phyloP scores from a whole-genome alignment of 805 yeast species.

The Candida maris region DNA sequence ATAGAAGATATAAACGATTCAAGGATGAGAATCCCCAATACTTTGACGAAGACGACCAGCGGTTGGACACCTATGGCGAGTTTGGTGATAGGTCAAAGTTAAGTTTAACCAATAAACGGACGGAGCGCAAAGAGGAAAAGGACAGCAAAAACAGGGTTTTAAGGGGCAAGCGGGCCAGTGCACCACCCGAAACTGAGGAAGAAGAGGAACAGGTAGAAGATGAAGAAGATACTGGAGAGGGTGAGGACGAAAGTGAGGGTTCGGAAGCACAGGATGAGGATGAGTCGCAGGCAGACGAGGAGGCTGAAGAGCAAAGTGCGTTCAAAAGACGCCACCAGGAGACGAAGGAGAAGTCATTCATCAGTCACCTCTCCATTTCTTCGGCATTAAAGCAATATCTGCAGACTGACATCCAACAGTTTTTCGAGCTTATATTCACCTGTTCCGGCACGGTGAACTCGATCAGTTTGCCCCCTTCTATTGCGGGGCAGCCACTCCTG shows the following conservation, averaged over 20 bases:
- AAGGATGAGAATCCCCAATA: conserved; percentile 26
- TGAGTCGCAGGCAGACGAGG: conserved; percentile 6
- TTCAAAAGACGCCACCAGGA: conserved; percentile 5
- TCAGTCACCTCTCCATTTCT: conserved; percentile 36
- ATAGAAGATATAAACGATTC: conserved; percentile 35
- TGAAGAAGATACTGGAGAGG: conserved; percentile 5
- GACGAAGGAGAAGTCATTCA: conserved; percentile 26
- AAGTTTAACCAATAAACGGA: conserved; percentile 6
- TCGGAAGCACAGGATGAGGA: conserved; percentile 8
- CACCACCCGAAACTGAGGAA: conserved; percentile 7
- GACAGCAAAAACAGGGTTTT: neutral
- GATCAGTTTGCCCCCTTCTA: conserved; percentile 44
- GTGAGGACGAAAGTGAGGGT: conserved; percentile 9
- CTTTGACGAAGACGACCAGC: conserved; percentile 18
- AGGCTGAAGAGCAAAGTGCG: conserved; percentile 4
- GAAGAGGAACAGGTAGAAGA: conserved; percentile 3
- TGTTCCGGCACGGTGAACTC: conserved; percentile 39
- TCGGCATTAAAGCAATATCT: conserved; percentile 30
- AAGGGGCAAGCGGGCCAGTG: conserved; percentile 9
- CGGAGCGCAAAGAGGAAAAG: conserved; percentile 2
- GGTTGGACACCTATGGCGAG: conserved; percentile 10
- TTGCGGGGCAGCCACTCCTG: conserved; percentile 41
- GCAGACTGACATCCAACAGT: conserved; percentile 19
- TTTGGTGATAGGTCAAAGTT: conserved; percentile 3
- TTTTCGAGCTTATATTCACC: conserved; percentile 27